phyloP scores from a whole-genome alignment of 306 rosid species.

The Hippophae tibetana region DNA sequence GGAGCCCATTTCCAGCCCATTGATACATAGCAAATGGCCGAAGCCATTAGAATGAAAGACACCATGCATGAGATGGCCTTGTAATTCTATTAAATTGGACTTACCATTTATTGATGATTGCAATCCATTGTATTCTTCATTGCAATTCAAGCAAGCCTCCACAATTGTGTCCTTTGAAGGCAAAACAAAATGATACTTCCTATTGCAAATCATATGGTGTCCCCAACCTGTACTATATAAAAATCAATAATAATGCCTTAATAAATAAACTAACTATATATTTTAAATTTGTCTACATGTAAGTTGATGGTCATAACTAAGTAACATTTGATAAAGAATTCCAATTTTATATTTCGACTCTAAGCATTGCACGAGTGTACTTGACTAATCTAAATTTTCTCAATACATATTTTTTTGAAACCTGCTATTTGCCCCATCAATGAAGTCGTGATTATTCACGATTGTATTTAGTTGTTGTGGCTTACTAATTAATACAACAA shows the following conservation, averaged over 20 bases:
- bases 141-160: conserved; percentile 36
- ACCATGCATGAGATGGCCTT: conserved; percentile 74
- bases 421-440: too few species aligned
- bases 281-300: too few species aligned
- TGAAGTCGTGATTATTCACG: too few species aligned
- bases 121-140: conserved; percentile 29
- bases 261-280: neutral
- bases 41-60: conserved; percentile 82
- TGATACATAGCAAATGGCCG: conserved; percentile 70
- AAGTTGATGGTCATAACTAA: too few species aligned
- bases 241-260: neutral
- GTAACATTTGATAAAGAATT: too few species aligned
- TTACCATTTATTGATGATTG: neutral
- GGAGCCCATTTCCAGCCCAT: conserved; percentile 69
- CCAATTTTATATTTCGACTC: too few species aligned
- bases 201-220: conserved; percentile 64
- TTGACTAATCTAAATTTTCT: too few species aligned
- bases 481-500: too few species aligned
- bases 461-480: too few species aligned
- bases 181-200: conserved; percentile 77
- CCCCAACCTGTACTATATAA: conserved; percentile 63
- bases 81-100: conserved; percentile 25
- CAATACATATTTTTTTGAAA: too few species aligned
- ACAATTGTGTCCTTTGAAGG: conserved; percentile 61
- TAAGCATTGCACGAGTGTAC: too few species aligned